Evolutionary conservation across 2,329 filamentous ascomycete species (phyloP).

Genomic region (Penicillium sclerotiorum): DNA sequence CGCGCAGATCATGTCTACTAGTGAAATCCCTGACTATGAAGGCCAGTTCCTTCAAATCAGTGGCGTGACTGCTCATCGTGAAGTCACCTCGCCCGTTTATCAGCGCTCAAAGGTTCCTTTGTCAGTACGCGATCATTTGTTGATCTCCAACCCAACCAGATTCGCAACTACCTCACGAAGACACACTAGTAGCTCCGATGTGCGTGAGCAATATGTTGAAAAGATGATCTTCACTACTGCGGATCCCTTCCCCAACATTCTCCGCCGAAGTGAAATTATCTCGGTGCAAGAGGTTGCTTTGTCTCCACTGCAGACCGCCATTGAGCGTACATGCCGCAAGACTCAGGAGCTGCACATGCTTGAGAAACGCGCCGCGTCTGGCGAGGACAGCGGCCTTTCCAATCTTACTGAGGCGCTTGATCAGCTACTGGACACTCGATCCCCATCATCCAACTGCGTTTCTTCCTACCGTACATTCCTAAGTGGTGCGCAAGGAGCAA

Average conservation of each 20-base stretch:
- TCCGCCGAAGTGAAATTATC: slow-evolving; percentile 83
- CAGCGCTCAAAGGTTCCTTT: slow-evolving; percentile 84
- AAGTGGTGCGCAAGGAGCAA: slow-evolving; percentile 50
- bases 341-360: slow-evolving; percentile 79
- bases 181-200: slow-evolving; percentile 65
- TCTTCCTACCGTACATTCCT: slow-evolving; percentile 76
- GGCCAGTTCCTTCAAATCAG: slow-evolving; percentile 88
- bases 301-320: slow-evolving; percentile 77
- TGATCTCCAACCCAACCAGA: slow-evolving; percentile 73
- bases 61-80: slow-evolving; percentile 77
- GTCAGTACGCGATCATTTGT: slow-evolving; percentile 80
- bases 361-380: slow-evolving; percentile 72
- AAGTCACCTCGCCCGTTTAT: slow-evolving; percentile 80
- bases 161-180: slow-evolving; percentile 79
- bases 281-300: slow-evolving; percentile 67
- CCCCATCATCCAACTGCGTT: slow-evolving; percentile 73
- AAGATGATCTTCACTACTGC: slow-evolving; percentile 83
- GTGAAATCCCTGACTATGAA: slow-evolving; percentile 76
- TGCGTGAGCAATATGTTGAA: slow-evolving; percentile 75
- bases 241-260: slow-evolving; percentile 87
- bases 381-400: slow-evolving; percentile 69
- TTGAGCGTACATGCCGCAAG: slow-evolving; percentile 89
- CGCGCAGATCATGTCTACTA: slow-evolving; percentile 75
- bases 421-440: slow-evolving; percentile 75
- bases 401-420: slow-evolving; percentile 74